Base-by-base conservation (phyloP, 2,329 filamentous ascomycete genomes). In the Sporothrix dimorphospora region DNA sequence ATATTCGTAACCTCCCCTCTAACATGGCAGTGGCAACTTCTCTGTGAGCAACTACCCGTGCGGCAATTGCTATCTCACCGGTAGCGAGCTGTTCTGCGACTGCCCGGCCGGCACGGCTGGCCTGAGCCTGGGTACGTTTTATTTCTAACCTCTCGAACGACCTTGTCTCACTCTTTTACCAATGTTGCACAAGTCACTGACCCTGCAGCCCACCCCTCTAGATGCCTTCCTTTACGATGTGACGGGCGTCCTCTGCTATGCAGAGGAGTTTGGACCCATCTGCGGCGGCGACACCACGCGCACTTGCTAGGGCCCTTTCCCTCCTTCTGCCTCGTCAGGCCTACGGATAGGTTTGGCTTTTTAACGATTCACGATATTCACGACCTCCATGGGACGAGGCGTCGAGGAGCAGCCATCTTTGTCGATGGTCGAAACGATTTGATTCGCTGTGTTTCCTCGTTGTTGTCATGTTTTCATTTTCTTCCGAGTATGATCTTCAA, bases 1-100 rank as follows among this genome's bases (percentile, higher is more conserved):
- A n/a, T n/a, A n/a, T n/a, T n/a, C n/a, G n/a, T n/a, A n/a, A n/a
- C n/a, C n/a, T n/a, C n/a, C n/a, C n/a, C n/a, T n/a, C n/a, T n/a
- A n/a, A n/a, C n/a, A n/a, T n/a, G n/a, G n/a, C n/a, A 72, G 71
- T 12, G 71, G 71, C 45, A 24, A 69, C 27, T 69, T 53, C n/a
- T 69, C 67, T 1, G 47, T 59, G 21, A 8, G n/a, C 24, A 42
- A 51, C 55, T 16, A 2, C 4, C 38, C 38, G 11, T 67, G 49
- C 19, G 34, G 16, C 7, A 19, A 24, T 21, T 72, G 71, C 24
- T 45, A 6, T 4, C 40, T 72, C 27, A 21, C 30, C 4, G 66
- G 66, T 7, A 42, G 42, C 11, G 9, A 21, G 3, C 42, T 72
- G 7, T 12, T 19, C 7, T 72, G 71, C 53, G 16, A 16, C 9